Percentiles rank a stretch among this genome's conserved stretches.
Evolutionary conservation across 148 eudicot genomes (phyloP).

Genomic region (Persicaria tinctoria): DNA sequence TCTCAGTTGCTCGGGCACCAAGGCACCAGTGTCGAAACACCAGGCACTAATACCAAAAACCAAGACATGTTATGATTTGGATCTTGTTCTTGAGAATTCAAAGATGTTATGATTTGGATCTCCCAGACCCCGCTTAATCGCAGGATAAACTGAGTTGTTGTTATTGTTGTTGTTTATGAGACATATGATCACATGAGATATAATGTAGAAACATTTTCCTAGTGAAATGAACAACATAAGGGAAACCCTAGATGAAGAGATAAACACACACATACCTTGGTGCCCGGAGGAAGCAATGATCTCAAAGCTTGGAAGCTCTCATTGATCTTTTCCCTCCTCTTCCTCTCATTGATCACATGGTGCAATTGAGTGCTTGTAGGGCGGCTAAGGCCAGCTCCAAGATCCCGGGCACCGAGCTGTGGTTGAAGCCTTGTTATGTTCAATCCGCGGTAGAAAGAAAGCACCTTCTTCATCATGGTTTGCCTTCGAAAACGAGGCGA

Average conservation of each 20-base stretch:
- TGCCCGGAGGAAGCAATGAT: constrained; percentile 73
- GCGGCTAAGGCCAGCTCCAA: constrained; percentile 20
- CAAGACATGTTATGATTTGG: too few species aligned
- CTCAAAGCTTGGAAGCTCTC: constrained; percentile 75
- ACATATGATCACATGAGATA: too few species aligned
- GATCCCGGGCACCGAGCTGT: neutral
- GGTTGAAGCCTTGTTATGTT: constrained; percentile 18
- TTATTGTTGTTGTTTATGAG: too few species aligned
- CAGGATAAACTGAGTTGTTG: too few species aligned
- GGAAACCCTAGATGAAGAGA: neutral
- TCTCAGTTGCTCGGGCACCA: neutral
- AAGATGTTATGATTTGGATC: too few species aligned
- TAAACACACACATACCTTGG: constrained; percentile 47
- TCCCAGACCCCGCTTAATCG: too few species aligned
- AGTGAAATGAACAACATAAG: neutral
- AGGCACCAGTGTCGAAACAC: too few species aligned
- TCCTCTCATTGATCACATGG: constrained; percentile 81
- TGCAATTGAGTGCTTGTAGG: constrained; percentile 51
- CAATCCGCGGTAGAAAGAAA: constrained; percentile 37
- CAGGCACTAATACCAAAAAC: too few species aligned
- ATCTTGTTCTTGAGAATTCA: too few species aligned
- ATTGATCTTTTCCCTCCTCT: constrained; percentile 73
- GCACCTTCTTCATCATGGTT: constrained; percentile 38
- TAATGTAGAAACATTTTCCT: too few species aligned
- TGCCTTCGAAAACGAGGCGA: constrained; percentile 20